Conservation (phyloP, 192 early-diverging fungal species). For the Dissophora globulifera region DNA sequence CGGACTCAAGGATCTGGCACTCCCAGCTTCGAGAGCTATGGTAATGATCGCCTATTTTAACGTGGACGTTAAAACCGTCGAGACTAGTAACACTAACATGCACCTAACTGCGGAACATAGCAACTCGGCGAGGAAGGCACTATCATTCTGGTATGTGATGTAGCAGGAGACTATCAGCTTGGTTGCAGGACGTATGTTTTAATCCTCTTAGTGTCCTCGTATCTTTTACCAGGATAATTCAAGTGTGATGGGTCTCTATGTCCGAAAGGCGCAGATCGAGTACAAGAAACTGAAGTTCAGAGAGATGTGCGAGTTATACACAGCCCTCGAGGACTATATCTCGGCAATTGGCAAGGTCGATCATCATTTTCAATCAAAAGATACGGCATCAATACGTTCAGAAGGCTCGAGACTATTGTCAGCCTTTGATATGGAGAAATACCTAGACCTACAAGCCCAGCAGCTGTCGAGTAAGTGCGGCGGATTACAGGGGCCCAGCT, state of each 20-base stretch:
- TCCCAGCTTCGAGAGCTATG: background rate
- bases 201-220: too few species aligned
- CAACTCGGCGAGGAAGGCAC: too few species aligned
- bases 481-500: background rate
- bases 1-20: conserved; percentile 20
- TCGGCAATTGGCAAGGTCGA: conserved; percentile 9
- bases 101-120: too few species aligned
- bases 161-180: background rate
- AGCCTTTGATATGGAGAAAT: conserved; percentile 37
- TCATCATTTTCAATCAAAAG: background rate
- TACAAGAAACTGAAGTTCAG: conserved; percentile 42
- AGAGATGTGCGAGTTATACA: conserved; percentile 26
- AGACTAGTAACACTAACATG: too few species aligned
- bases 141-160: background rate
- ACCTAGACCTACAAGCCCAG: conserved; percentile 26
- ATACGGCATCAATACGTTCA: background rate
- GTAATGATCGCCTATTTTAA: too few species aligned
- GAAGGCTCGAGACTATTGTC: conserved; percentile 5
- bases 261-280: conserved; percentile 50
- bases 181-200: too few species aligned
- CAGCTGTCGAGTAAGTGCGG: conserved; percentile 20
- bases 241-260: conserved; percentile 54
- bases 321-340: conserved; percentile 38
- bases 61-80: too few species aligned
- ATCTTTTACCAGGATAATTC: conserved; percentile 26